Evolutionary conservation across 805 yeast species (phyloP).

Genomic region (Yamadazyma akitaensis): DNA sequence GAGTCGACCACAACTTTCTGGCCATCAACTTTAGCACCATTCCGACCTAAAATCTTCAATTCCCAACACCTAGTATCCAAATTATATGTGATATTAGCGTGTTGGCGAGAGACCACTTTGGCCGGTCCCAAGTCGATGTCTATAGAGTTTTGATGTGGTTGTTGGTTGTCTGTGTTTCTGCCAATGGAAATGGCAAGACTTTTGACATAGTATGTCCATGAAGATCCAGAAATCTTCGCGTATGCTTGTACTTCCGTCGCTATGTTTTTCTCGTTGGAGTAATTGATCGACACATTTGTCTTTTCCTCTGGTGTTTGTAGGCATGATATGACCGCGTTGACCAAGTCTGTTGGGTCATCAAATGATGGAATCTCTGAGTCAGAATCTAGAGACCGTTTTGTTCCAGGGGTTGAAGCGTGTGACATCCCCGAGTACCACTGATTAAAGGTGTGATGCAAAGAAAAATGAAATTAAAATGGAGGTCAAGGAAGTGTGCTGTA

Average conservation of each 20-base stretch:
- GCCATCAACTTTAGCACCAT: constrained; percentile 90
- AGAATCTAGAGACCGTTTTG: constrained; percentile 23
- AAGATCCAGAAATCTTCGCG: constrained; percentile 89
- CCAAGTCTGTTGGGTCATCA: constrained; percentile 60
- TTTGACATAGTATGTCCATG: constrained; percentile 94
- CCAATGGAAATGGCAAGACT: constrained; percentile 75
- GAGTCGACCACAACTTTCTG: constrained; percentile 50
- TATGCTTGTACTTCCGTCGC: constrained; percentile 92
- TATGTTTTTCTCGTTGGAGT: constrained; percentile 67
- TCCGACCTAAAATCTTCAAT: constrained; percentile 76
- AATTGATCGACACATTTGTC: constrained; percentile 70
- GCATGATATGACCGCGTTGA: constrained; percentile 70
- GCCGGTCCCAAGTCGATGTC: constrained; percentile 96
- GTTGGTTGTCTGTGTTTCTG: constrained; percentile 57
- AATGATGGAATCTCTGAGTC: constrained; percentile 35
- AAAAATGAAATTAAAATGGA: not conserved
- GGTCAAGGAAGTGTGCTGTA: not conserved
- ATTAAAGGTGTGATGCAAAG: not conserved
- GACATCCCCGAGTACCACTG: constrained; percentile 17
- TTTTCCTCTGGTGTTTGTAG: constrained; percentile 67
- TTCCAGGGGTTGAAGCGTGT: constrained; percentile 25
- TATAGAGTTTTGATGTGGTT: constrained; percentile 24
- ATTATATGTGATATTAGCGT: constrained; percentile 81
- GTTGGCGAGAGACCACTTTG: constrained; percentile 91
- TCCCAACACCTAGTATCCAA: constrained; percentile 80